Conservation (phyloP, 2,329 filamentous ascomycete genomes). For the Arthrobotrys conoides region DNA sequence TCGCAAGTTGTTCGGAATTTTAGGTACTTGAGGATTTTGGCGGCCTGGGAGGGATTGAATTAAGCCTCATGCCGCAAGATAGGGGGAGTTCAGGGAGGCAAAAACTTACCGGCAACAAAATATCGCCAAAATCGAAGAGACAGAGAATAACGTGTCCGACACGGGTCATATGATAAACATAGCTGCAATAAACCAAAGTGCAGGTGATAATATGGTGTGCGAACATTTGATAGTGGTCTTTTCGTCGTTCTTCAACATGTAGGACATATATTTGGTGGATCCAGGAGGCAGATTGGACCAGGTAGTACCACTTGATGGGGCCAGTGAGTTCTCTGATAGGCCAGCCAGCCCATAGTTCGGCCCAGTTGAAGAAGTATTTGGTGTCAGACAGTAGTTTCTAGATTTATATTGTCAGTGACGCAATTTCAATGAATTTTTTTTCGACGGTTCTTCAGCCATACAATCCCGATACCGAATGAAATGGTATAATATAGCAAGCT, state of each 20-base stretch:
- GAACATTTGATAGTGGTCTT: slow-evolving; percentile 97
- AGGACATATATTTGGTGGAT: slow-evolving; percentile 94
- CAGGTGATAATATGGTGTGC: slow-evolving; percentile 93
- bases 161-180: slow-evolving; percentile 87
- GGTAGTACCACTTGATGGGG: slow-evolving; percentile 87
- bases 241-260: slow-evolving; percentile 92
- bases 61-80: slow-evolving; percentile 12
- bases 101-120: slow-evolving; percentile 83
- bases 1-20: slow-evolving; percentile 84
- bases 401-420: slow-evolving; percentile 59
- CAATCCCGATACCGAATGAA: slow-evolving; percentile 88
- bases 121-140: slow-evolving; percentile 93
- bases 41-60: slow-evolving; percentile 72
- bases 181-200: slow-evolving; percentile 82
- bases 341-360: slow-evolving; percentile 86
- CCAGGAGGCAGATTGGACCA: slow-evolving; percentile 93
- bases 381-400: slow-evolving; percentile 86
- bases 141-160: slow-evolving; percentile 91
- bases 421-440: neutral
- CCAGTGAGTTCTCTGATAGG: slow-evolving; percentile 81
- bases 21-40: slow-evolving; percentile 94
- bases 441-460: slow-evolving; percentile 69
- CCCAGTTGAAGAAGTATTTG: slow-evolving; percentile 81
- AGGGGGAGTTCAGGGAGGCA: neutral
- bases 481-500: slow-evolving; percentile 84